These are phyloP conservation scores for Paracoccidioides lutzii DNA, from an alignment of 2,329 filamentous ascomycete genomes.

Conservation along the genomic window DNA sequence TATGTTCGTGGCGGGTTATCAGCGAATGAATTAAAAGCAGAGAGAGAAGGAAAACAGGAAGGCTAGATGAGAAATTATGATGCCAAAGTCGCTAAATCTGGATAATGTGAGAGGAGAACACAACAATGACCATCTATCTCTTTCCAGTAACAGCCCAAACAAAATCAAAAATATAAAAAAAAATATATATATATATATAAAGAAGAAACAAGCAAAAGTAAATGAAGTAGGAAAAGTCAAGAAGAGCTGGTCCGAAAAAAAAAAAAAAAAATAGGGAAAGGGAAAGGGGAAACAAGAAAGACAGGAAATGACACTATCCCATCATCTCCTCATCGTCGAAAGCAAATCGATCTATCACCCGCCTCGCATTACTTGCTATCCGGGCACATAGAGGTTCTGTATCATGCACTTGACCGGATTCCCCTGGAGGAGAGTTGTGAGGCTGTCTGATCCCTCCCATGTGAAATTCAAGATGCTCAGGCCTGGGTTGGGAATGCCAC, in stretches of 20 bases:
- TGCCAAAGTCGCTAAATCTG: background rate
- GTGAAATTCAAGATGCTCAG: background rate
- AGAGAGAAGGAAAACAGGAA: background rate
- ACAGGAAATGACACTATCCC: background rate
- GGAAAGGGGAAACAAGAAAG: background rate
- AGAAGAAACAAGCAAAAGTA: background rate
- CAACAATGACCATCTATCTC: background rate
- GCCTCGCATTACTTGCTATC: slow-evolving; percentile 16
- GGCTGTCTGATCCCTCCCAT: background rate
- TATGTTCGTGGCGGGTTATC: background rate
- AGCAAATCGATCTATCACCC: slow-evolving; percentile 14
- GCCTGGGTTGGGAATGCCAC: slow-evolving; percentile 23
- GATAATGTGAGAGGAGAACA: background rate
- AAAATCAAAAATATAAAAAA: background rate
- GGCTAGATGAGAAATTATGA: background rate
- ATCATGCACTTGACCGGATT: slow-evolving; percentile 4
- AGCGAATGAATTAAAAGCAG: background rate
- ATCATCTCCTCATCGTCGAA: slow-evolving; percentile 4
- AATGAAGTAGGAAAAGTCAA: background rate
- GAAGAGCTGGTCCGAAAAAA: background rate
- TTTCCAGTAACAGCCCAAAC: background rate
- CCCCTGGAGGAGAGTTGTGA: background rate
- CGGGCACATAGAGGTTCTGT: slow-evolving; percentile 15
- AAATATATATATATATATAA: background rate
- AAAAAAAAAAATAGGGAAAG: background rate